Evolutionary conservation across 345 rosid genomes (phyloP).

Genomic region (Euphorbia peplus): DNA sequence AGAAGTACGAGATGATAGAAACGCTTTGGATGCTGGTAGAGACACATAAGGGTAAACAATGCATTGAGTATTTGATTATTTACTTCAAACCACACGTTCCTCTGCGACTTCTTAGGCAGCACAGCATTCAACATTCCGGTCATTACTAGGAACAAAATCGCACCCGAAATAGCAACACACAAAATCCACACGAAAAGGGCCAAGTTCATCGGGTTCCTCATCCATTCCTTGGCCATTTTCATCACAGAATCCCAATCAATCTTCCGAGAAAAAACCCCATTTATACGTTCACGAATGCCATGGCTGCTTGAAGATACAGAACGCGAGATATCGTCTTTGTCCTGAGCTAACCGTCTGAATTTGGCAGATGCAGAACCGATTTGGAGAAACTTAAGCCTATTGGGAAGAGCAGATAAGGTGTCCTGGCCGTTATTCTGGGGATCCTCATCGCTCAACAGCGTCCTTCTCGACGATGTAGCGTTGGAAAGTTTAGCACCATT

Average conservation of each 20-base stretch:
- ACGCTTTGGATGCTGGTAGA: conserved; percentile 89
- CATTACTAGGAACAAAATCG: conserved; percentile 89
- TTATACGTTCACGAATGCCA: conserved; percentile 53
- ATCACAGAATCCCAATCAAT: conserved; percentile 58
- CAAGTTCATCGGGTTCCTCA: conserved; percentile 74
- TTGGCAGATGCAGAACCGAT: conserved; percentile 67
- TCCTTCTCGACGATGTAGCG: conserved; percentile 45
- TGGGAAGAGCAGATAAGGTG: conserved; percentile 27
- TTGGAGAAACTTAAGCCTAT: conserved; percentile 45
- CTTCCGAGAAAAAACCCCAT: conserved; percentile 49
- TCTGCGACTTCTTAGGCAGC: conserved; percentile 59
- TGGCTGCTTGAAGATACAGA: conserved; percentile 53
- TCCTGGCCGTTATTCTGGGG: conserved; percentile 26
- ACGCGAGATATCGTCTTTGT: conserved; percentile 63
- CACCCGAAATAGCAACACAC: conserved; percentile 82
- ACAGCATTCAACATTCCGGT: conserved; percentile 85
- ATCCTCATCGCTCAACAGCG: conserved; percentile 35
- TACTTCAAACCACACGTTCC: conserved; percentile 88
- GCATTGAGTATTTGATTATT: conserved; percentile 94
- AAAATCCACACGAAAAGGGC: conserved; percentile 73
- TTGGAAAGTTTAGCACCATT: conserved; percentile 34
- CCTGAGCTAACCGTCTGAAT: conserved; percentile 57
- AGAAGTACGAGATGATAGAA: conserved; percentile 79
- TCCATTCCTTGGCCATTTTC: conserved; percentile 68
- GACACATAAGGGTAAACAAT: conserved; percentile 85